phyloP scores from a whole-genome alignment of 768 basidiomycete genomes.

The Gymnopilus junonius region DNA sequence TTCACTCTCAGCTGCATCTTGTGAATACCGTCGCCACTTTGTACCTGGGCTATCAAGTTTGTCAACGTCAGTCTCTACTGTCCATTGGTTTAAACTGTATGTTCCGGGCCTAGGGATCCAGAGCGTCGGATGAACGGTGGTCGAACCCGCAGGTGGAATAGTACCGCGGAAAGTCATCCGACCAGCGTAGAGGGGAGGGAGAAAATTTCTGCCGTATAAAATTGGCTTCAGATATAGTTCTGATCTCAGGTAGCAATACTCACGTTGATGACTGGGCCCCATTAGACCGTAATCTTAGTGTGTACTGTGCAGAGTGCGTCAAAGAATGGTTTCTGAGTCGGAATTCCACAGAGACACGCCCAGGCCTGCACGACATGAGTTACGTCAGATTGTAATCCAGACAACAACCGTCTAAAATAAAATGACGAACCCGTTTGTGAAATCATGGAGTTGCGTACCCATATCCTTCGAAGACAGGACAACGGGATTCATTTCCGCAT shows the following conservation, averaged over 20 bases:
- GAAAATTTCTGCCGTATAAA: constrained; percentile 38
- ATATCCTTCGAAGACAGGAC: constrained; percentile 52
- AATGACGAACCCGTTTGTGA: constrained; percentile 64
- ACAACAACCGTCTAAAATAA: background rate
- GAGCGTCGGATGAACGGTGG: constrained; percentile 51
- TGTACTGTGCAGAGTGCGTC: constrained; percentile 60
- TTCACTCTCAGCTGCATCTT: constrained; percentile 31
- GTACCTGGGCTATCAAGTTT: constrained; percentile 3
- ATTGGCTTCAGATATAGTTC: background rate
- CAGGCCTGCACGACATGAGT: constrained; percentile 46
- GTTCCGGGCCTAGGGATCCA: constrained; percentile 68
- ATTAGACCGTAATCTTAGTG: constrained; percentile 48
- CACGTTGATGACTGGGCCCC: constrained; percentile 25
- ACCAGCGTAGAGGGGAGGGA: constrained; percentile 65
- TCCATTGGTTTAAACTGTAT: constrained; percentile 72
- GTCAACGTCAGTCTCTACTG: constrained; percentile 53
- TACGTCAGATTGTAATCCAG: background rate
- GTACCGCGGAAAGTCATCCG: constrained; percentile 67
- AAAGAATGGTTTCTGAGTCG: constrained; percentile 74
- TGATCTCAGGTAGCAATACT: constrained; percentile 19
- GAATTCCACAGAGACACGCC: constrained; percentile 56
- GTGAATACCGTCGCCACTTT: constrained; percentile 39
- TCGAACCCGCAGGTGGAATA: constrained; percentile 53
- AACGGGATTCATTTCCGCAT: constrained; percentile 77
- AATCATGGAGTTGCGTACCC: constrained; percentile 61